Conservation (phyloP, 805 yeast genomes). For the Starmera amethionina region DNA sequence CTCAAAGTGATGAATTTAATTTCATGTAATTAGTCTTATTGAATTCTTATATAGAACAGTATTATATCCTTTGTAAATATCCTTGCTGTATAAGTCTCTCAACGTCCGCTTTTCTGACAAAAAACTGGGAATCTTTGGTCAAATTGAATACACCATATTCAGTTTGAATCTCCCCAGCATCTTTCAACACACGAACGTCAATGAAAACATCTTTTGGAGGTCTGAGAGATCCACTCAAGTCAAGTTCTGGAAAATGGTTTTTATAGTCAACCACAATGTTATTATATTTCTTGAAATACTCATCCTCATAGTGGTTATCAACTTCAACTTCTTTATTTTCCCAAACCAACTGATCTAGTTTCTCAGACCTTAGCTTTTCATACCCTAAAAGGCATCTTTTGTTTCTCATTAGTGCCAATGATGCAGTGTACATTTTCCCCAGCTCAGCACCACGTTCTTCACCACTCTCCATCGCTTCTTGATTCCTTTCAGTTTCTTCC, state of each 20-base stretch:
- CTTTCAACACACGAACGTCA: slow-evolving; percentile 86
- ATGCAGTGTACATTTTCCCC: too few species aligned
- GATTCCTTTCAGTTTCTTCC: slow-evolving; percentile 7
- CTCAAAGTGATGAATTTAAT: slow-evolving; percentile 69
- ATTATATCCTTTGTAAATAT: slow-evolving; percentile 62
- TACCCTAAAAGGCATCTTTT: slow-evolving; percentile 86
- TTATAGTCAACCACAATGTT: slow-evolving; percentile 68
- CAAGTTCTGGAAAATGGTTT: slow-evolving; percentile 73
- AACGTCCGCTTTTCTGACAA: slow-evolving; percentile 89
- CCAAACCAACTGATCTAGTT: slow-evolving; percentile 66
- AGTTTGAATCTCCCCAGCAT: slow-evolving; percentile 95
- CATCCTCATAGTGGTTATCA: slow-evolving; percentile 70
- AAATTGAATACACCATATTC: slow-evolving; percentile 93
- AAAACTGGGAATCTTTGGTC: slow-evolving; percentile 89
- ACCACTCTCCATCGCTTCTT: slow-evolving; percentile 16
- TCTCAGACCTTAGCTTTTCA: slow-evolving; percentile 59
- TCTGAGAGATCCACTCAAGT: slow-evolving; percentile 75
- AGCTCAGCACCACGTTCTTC: too few species aligned
- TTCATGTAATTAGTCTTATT: slow-evolving; percentile 19
- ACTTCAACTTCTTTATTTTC: slow-evolving; percentile 44
- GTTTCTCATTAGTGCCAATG: slow-evolving; percentile 69
- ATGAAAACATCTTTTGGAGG: slow-evolving; percentile 91
- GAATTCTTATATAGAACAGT: neutral
- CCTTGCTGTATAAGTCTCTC: slow-evolving; percentile 93
- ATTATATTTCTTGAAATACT: slow-evolving; percentile 61